phyloP scores from a whole-genome alignment of 2,329 filamentous ascomycete species.

The Alternaria solani region DNA sequence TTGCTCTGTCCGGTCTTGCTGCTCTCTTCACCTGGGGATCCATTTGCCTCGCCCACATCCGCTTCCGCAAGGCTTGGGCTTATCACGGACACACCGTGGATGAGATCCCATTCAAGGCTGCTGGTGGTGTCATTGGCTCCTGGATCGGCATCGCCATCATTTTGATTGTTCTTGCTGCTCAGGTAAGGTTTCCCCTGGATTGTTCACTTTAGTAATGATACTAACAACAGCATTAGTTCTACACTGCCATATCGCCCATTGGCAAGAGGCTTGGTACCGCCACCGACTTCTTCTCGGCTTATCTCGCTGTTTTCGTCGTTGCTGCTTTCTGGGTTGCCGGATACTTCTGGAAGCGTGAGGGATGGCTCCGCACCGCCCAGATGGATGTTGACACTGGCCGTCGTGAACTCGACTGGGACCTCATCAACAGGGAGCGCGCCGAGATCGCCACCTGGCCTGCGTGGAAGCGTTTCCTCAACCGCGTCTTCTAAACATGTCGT shows the following conservation, averaged over 20 bases:
- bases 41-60: constrained; percentile 90
- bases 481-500: constrained; percentile 38
- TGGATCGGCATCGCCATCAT: constrained; percentile 53
- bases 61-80: constrained; percentile 71
- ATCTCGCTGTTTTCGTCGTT: constrained; percentile 58
- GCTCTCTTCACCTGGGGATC: constrained; percentile 82
- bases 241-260: constrained; percentile 49
- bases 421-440: constrained; percentile 64
- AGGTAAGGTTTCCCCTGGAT: constrained; percentile 35
- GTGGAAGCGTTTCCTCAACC: constrained; percentile 53
- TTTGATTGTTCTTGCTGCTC: constrained; percentile 50
- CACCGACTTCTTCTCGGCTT: constrained; percentile 56
- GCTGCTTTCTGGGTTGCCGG: constrained; percentile 56
- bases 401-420: constrained; percentile 70
- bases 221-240: constrained; percentile 46
- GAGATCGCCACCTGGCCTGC: constrained; percentile 61
- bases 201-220: no score
- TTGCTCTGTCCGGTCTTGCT: constrained; percentile 75
- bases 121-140: constrained; percentile 52
- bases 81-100: constrained; percentile 52
- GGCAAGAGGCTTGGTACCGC: constrained; percentile 43
- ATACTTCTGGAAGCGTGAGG: constrained; percentile 70
- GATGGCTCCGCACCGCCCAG: constrained; percentile 65
- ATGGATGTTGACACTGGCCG: constrained; percentile 74
- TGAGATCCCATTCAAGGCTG: constrained; percentile 56